Evolutionary conservation across 2,329 filamentous ascomycete species (phyloP).

Genomic region (Knufia fluminis): DNA sequence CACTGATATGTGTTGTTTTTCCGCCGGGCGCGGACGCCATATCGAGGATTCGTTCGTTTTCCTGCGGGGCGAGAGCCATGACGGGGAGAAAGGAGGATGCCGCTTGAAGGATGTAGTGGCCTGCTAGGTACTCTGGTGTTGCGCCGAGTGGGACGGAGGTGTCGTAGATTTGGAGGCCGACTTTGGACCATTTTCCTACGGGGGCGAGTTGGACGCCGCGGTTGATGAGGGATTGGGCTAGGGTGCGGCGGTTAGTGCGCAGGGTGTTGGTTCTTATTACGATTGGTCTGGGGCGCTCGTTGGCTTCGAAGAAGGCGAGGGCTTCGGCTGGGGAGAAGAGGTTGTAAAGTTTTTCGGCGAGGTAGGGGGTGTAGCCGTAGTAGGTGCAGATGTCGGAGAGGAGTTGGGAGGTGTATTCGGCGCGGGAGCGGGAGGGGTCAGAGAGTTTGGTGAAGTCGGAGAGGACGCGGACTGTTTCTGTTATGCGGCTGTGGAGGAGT

Average conservation of each 20-base stretch:
- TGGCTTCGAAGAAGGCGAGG: constrained; percentile 97
- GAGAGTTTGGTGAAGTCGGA: constrained; percentile 77
- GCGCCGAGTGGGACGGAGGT: constrained; percentile 79
- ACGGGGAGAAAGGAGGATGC: constrained; percentile 94
- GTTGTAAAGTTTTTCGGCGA: constrained; percentile 92
- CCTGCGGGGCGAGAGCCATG: constrained; percentile 92
- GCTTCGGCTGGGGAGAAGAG: constrained; percentile 90
- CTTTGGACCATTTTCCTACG: constrained; percentile 97
- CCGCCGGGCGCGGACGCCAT: constrained; percentile 93
- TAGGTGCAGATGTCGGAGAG: constrained; percentile 90
- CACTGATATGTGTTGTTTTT: constrained; percentile 94
- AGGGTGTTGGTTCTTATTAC: constrained; percentile 97
- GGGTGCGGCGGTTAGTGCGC: constrained; percentile 63
- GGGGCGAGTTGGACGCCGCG: constrained; percentile 92
- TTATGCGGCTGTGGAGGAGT: constrained; percentile 77
- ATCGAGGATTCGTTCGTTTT: constrained; percentile 83
- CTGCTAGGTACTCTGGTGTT: constrained; percentile 92
- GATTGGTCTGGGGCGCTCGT: constrained; percentile 86
- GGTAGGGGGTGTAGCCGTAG: constrained; percentile 88
- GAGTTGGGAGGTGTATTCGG: constrained; percentile 79
- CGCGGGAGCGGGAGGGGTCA: constrained; percentile 69
- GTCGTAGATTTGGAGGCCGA: constrained; percentile 94
- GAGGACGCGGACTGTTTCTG: constrained; percentile 83
- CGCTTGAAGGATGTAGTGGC: constrained; percentile 95
- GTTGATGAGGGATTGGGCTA: constrained; percentile 90